A percentile compares a stretch with the other conserved stretches of the same genome.
phyloP scores from a whole-genome alignment of 2,329 filamentous ascomycete species.

The Ascochyta lentis region DNA sequence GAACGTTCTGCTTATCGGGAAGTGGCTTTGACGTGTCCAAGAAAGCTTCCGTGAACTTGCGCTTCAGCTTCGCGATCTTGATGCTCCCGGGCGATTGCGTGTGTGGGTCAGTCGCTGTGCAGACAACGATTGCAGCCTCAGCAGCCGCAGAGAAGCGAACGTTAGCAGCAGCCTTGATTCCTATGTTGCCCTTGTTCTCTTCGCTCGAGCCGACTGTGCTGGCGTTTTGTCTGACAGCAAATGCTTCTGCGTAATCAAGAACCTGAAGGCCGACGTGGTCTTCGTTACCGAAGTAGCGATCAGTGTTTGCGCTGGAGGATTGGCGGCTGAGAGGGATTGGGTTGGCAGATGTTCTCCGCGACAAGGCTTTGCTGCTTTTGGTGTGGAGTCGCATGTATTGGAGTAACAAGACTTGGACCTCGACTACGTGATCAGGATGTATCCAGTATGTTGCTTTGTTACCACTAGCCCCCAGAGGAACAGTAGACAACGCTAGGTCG shows the following conservation, averaged over 20 bases:
- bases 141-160: slow-evolving; percentile 46
- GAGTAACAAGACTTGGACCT: slow-evolving; percentile 60
- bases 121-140: slow-evolving; percentile 41
- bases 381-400: slow-evolving; percentile 56
- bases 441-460: slow-evolving; percentile 61
- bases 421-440: slow-evolving; percentile 61
- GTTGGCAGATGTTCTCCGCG: slow-evolving; percentile 26
- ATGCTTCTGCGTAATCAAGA: slow-evolving; percentile 57
- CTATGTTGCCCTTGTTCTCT: slow-evolving; percentile 38
- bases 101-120: slow-evolving; percentile 21
- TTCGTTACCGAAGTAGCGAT: slow-evolving; percentile 38
- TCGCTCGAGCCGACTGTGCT: slow-evolving; percentile 53
- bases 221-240: slow-evolving; percentile 54
- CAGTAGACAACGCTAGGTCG: slow-evolving; percentile 57
- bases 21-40: slow-evolving; percentile 40
- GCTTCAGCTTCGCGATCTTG: slow-evolving; percentile 47
- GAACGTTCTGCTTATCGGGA: slow-evolving; percentile 25
- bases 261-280: slow-evolving; percentile 52
- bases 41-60: slow-evolving; percentile 51
- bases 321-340: slow-evolving; percentile 35
- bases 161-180: slow-evolving; percentile 42
- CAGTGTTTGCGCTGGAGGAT: slow-evolving; percentile 32
- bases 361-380: slow-evolving; percentile 25
- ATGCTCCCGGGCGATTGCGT: slow-evolving; percentile 24
- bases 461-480: slow-evolving; percentile 55